Conservation (phyloP, 345 rosid species). For the Aurinia saxatilis region DNA sequence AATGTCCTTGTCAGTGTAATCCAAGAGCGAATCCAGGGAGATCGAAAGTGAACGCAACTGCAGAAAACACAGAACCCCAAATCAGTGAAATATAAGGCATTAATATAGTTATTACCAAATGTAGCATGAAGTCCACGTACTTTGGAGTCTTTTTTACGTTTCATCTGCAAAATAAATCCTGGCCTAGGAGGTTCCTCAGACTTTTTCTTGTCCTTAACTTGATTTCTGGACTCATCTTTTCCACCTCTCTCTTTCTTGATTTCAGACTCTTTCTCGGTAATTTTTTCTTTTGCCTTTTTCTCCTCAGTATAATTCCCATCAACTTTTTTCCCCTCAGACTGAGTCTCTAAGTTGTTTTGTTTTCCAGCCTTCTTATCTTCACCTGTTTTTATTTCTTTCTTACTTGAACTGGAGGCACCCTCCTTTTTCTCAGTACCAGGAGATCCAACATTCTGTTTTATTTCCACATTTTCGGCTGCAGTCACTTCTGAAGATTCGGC, state of each 20-base stretch:
- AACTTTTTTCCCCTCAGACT: constrained; percentile 37
- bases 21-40: constrained; percentile 90
- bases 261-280: constrained; percentile 38
- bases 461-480: constrained; percentile 17
- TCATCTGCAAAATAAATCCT: constrained; percentile 67
- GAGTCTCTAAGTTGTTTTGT: constrained; percentile 30
- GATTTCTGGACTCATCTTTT: constrained; percentile 47
- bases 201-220: constrained; percentile 62
- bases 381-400: constrained; percentile 30
- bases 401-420: constrained; percentile 29
- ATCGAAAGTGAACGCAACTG: constrained; percentile 74
- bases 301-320: constrained; percentile 32
- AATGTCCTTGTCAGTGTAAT: constrained; percentile 77
- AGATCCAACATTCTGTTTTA: constrained; percentile 24
- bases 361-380: constrained; percentile 39
- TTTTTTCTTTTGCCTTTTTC: constrained; percentile 38
- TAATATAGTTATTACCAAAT: neutral
- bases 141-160: constrained; percentile 54
- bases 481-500: constrained; percentile 29
- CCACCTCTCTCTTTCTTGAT: constrained; percentile 39
- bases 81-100: neutral
- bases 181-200: constrained; percentile 77
- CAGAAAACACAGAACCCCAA: constrained; percentile 11
- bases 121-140: constrained; percentile 37
- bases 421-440: constrained; percentile 38